These are phyloP conservation scores for Phytophthora quininea DNA, from an alignment of 352 stramenopile genomes.

Conservation along the genomic window DNA sequence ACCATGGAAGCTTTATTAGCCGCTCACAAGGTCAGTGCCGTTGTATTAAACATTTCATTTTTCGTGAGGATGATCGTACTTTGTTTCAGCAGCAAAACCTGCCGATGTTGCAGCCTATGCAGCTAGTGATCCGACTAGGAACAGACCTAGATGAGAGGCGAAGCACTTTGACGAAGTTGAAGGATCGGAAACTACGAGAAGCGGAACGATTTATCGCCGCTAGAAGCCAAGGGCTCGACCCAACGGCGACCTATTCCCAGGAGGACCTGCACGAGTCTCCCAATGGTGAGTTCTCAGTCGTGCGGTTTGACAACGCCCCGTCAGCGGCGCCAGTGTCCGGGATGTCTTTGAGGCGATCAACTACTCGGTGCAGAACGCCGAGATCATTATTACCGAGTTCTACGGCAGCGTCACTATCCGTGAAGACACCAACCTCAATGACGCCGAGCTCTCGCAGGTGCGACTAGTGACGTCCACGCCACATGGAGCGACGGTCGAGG, in stretches of 20 bases:
- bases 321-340: conserved; percentile 31
- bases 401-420: conserved; percentile 52
- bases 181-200: conserved; percentile 31
- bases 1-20: conserved; percentile 21
- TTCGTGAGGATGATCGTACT: neutral
- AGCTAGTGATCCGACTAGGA: conserved; percentile 18
- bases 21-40: neutral
- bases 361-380: conserved; percentile 46
- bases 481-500: conserved; percentile 14
- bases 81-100: conserved; percentile 21
- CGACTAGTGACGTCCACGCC: conserved; percentile 39
- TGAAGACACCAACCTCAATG: conserved; percentile 49
- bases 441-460: conserved; percentile 37
- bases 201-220: conserved; percentile 32
- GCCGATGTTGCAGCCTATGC: conserved; percentile 6
- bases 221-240: conserved; percentile 28
- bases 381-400: conserved; percentile 60
- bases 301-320: conserved; percentile 43
- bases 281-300: conserved; percentile 35
- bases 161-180: conserved; percentile 24
- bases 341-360: conserved; percentile 46
- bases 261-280: conserved; percentile 38
- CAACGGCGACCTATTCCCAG: conserved; percentile 20
- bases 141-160: conserved; percentile 23
- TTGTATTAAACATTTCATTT: neutral